Base-by-base conservation (phyloP, 75 land plant genomes). In the Sequoia sempervirens region DNA sequence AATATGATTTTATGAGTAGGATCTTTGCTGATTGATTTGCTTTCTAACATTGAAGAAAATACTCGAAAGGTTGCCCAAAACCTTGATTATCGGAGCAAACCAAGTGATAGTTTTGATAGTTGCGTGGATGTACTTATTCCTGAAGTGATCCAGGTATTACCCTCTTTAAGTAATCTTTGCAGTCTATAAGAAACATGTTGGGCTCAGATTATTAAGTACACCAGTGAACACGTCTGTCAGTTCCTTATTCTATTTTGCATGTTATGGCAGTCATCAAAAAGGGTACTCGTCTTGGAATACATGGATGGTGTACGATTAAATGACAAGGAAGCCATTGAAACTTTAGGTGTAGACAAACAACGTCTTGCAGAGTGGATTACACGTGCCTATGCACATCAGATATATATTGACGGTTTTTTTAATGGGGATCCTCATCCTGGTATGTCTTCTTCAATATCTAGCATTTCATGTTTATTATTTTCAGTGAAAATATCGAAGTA, bases 361-460 rank as follows among this genome's bases (percentile, higher is more conserved):
- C 89, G 82, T 73, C 40, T 95, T 72, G 95, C 95, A 73, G 98
- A 95, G 89, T 94, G 92, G 80, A 97, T 97, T 36, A 97, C 99
- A 3, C 98, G 98, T 83, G 93, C 99, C 40, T 97, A 97, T 91
- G 96, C 98, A 28, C 99, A 97, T 84, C 99, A 97, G 82, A 97
- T 97, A 53, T 97, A 94, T 89, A 89, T 97, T 76, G 99, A 97
- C 88, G 99, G 99, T 7, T 95, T 97, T 83, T 97, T 97, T 50
- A 97, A 97, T 90, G 99, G 99, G 41, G 99, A 97, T 85, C 99
- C 99, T 80, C 99, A 97, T 91, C 99, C 99, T 41, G 99, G 99
- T 92, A 88, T 54, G 91, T 61, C n/a, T 82, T 6, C 37, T 68
- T 41, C 38, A 41, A 78, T 41, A 2, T 78, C 30, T 41, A 4